Percentiles rank a stretch among this genome's conserved stretches.
phyloP scores from a whole-genome alignment of 1,139 yeast genomes.

The Candida glucosophila region DNA sequence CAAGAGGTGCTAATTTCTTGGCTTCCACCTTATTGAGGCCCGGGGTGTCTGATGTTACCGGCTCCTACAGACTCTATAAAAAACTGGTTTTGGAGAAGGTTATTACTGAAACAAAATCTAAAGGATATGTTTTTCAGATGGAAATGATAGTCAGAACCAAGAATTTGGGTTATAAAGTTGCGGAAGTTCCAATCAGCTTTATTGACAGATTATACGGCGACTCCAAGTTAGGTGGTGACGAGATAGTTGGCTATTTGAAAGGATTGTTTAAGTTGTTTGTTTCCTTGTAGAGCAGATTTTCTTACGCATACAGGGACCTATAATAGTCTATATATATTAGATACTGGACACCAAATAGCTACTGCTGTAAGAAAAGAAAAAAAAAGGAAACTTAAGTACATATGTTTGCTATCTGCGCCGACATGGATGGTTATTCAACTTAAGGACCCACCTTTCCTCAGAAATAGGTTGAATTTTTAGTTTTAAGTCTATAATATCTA shows the following conservation, averaged over 20 bases:
- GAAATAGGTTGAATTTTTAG: too few relatives aligned
- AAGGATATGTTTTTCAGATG: constrained; percentile 85
- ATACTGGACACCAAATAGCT: too few relatives aligned
- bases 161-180: constrained; percentile 60
- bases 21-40: constrained; percentile 71
- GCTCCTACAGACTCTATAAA: constrained; percentile 71
- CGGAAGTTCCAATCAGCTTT: constrained; percentile 73
- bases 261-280: constrained; percentile 68
- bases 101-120: constrained; percentile 62
- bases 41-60: constrained; percentile 67
- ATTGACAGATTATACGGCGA: constrained; percentile 80
- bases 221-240: constrained; percentile 75
- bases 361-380: not conserved
- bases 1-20: constrained; percentile 75
- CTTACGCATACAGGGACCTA: too few relatives aligned
- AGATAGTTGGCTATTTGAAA: constrained; percentile 67
- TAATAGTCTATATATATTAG: too few relatives aligned
- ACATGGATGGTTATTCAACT: too few relatives aligned
- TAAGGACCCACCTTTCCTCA: too few relatives aligned
- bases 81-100: constrained; percentile 60
- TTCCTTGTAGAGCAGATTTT: constrained; percentile 37
- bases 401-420: too few relatives aligned
- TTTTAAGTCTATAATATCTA: too few relatives aligned
- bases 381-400: not conserved
- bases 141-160: constrained; percentile 85